Percentiles rank a stretch among this genome's conserved stretches.
phyloP scores from a whole-genome alignment of 768 basidiomycete species.

The Clitopilus passeckerianus region DNA sequence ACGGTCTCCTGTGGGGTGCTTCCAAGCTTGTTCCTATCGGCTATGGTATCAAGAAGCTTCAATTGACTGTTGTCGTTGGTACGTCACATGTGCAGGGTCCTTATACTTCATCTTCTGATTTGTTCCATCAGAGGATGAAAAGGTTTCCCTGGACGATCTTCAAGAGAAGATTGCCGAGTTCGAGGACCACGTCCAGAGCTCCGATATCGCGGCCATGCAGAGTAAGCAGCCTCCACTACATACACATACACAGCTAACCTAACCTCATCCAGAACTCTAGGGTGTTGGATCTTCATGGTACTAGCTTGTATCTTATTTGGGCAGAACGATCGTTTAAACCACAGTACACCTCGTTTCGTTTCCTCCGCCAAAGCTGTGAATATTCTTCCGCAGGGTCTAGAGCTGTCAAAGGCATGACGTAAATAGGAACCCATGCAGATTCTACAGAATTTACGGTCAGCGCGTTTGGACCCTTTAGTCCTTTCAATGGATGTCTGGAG shows the following conservation, averaged over 20 bases:
- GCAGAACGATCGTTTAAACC: too few species aligned
- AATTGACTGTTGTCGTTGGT: constrained; percentile 59
- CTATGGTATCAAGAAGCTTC: constrained; percentile 91
- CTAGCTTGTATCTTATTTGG: too few species aligned
- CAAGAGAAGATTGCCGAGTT: constrained; percentile 87
- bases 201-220: constrained; percentile 92
- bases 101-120: constrained; percentile 1
- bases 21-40: constrained; percentile 92
- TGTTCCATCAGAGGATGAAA: constrained; percentile 76
- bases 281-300: background rate
- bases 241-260: constrained; percentile 7
- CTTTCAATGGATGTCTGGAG: too few species aligned
- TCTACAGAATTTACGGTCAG: too few species aligned
- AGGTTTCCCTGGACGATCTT: constrained; percentile 87
- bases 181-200: constrained; percentile 87
- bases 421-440: too few species aligned
- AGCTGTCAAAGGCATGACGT: too few species aligned
- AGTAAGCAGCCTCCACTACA: constrained; percentile 38
- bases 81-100: constrained; percentile 14
- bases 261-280: constrained; percentile 15
- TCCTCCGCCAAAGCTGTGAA: too few species aligned
- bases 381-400: too few species aligned
- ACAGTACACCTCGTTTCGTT: too few species aligned
- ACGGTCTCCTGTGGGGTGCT: constrained; percentile 94
- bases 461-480: too few species aligned